Percentiles rank a stretch among this genome's conserved stretches.
These are phyloP conservation scores for Quercus alba DNA, from an alignment of 306 rosid genomes.

Conservation along the genomic window DNA sequence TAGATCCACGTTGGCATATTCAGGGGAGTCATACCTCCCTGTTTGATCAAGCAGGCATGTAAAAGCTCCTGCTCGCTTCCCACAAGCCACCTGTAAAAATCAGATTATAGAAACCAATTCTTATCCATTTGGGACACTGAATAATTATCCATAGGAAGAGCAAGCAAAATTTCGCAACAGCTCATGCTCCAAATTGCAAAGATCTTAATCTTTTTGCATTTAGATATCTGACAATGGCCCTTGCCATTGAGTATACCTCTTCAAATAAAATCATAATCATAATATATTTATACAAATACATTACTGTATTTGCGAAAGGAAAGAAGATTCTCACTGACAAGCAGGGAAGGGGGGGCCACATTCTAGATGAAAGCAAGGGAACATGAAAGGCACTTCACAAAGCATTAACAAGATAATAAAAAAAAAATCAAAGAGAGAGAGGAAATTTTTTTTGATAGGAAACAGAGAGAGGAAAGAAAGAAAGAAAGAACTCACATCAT, in stretches of 20 bases:
- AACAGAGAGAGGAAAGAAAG: not conserved
- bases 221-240: not conserved
- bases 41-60: slow-evolving; percentile 86
- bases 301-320: not conserved
- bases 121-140: not conserved
- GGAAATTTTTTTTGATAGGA: too few species aligned
- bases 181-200: not conserved
- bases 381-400: not conserved
- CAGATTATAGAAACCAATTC: slow-evolving; percentile 3
- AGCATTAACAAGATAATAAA: not conserved
- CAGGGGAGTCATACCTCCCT: slow-evolving; percentile 65
- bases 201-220: not conserved
- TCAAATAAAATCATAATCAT: not conserved
- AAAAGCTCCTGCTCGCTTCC: slow-evolving; percentile 80
- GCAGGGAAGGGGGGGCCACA: not conserved
- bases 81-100: slow-evolving; percentile 68
- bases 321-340: not conserved
- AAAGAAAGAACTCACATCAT: slow-evolving; percentile 58
- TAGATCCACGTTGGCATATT: slow-evolving; percentile 35
- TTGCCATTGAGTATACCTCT: not conserved
- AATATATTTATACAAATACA: not conserved
- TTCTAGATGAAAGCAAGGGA: not conserved
- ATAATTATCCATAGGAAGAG: not conserved
- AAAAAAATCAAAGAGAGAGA: not conserved
- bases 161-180: not conserved